Conservation (phyloP, 176 grass and related monocot genomes). For the Eragrostis nindensis region DNA sequence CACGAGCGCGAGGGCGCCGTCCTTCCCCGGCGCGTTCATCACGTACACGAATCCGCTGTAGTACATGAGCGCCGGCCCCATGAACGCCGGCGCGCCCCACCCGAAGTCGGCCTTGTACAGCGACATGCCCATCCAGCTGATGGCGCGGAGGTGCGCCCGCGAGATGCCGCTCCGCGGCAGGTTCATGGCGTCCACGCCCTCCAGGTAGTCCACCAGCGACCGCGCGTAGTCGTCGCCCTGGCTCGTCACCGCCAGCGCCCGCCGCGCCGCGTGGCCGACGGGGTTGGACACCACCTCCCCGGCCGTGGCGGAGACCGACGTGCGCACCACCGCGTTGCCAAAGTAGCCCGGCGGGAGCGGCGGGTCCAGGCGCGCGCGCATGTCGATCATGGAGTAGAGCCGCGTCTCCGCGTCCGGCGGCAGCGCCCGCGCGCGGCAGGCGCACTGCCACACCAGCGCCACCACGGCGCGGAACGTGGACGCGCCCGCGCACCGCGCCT, state of each 20-base stretch:
- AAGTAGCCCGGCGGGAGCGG: constrained; percentile 56
- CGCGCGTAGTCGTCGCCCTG: constrained; percentile 44
- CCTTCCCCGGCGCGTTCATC: constrained; percentile 56
- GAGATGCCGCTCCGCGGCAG: constrained; percentile 42
- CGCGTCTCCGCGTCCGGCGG: constrained; percentile 18
- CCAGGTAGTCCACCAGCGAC: constrained; percentile 63
- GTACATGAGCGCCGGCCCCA: constrained; percentile 55
- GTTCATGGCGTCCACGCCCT: constrained; percentile 39
- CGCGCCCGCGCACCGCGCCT: constrained; percentile 24
- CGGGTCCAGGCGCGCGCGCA: constrained; percentile 52
- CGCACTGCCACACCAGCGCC: constrained; percentile 63
- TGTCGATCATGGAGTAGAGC: constrained; percentile 74
- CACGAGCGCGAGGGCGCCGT: constrained; percentile 42
- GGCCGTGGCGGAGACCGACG: constrained; percentile 26
- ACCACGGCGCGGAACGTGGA: constrained; percentile 63
- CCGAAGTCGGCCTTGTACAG: constrained; percentile 55
- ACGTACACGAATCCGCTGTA: constrained; percentile 63
- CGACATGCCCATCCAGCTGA: constrained; percentile 72
- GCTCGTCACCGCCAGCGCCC: constrained; percentile 39
- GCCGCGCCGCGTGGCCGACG: constrained; percentile 13
- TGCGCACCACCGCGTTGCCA: constrained; percentile 60
- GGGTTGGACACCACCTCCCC: constrained; percentile 43
- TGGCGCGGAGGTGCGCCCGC: constrained; percentile 42
- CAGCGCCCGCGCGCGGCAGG: constrained; percentile 44
- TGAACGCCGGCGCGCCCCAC: constrained; percentile 61